Conservation (phyloP, 2,329 filamentous ascomycete species). For the Cladosporium sp. region DNA sequence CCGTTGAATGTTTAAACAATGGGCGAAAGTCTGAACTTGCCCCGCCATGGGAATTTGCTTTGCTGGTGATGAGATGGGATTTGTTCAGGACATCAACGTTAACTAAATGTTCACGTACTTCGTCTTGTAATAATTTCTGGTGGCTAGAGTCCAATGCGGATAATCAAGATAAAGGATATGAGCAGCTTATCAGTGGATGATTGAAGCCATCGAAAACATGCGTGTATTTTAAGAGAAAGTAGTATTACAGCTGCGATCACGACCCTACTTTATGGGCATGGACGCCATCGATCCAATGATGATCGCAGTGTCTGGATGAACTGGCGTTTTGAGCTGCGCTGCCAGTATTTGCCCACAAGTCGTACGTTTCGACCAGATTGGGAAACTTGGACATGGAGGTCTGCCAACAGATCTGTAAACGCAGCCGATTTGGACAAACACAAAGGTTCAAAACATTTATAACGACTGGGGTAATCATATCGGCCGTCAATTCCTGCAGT, state of each 20-base stretch:
- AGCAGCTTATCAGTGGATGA: too few relatives aligned
- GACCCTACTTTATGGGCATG: background rate
- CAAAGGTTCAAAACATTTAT: background rate
- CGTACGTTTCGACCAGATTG: too few relatives aligned
- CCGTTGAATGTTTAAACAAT: background rate
- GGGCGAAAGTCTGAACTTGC: background rate
- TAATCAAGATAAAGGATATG: too few relatives aligned
- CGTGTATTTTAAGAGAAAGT: background rate
- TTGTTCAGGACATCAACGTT: background rate
- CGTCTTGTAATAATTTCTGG: too few relatives aligned
- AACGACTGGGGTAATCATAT: background rate
- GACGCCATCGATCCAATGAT: background rate
- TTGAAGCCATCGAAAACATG: background rate
- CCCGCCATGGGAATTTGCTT: background rate
- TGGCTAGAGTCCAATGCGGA: too few relatives aligned
- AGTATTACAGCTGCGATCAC: background rate
- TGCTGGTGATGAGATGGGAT: background rate
- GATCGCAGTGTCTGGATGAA: too few relatives aligned
- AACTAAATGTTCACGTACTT: too few relatives aligned
- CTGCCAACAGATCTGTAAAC: too few relatives aligned
- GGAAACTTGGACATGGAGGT: too few relatives aligned
- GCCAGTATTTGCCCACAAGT: too few relatives aligned
- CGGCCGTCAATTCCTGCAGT: background rate
- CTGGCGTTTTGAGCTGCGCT: too few relatives aligned
- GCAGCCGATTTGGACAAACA: too few relatives aligned